Base-by-base conservation (phyloP, 768 basidiomycete genomes). In the Tulasnella sp. region DNA sequence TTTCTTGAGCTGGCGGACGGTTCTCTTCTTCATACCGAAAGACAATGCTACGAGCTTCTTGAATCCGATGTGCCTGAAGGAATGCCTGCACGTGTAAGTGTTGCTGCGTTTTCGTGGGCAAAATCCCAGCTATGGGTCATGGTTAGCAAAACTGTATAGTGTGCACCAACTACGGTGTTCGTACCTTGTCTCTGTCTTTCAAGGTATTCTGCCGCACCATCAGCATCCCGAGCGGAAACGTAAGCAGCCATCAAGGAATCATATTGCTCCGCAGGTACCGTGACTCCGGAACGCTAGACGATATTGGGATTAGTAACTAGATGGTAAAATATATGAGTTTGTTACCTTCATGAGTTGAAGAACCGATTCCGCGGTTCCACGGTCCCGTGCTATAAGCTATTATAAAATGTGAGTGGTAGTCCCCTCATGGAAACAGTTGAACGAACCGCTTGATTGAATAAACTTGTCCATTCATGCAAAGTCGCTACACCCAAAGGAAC, bases 11-110 rank as follows among this genome's bases (percentile, higher is more conserved):
- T 0, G 84, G 78, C 2, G 78, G 74, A 28, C 71, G 63, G 13
- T 71, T 73, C 47, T 73, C 69, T 2, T 64, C 61, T 65, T 95
- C 92, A 62, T 86, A 88, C 1, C 69, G 60, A 55, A 88, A 83
- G 13, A 95, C 70, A 41, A 83, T 65, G 0, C 68, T 61, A 15
- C 92, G 71, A 1, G 89, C 87, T 8, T 71, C 63, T 0, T 71
- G 69, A 2, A 83, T 81, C 33, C 85, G 70, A 0, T 63, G 65
- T 20, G 72, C 67, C 0, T 60, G 56, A 0, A 77, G 67, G 4
- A 71, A 64, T 1, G 75, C 66, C 34, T 68, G 68, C 29, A 90
- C 64, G 59, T 90, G 81, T 13, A 86, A 70, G 58, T 88, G 77
- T 2, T 78, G 76, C 56, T 84, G 82, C 15, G 55, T 61, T 32